Base-by-base conservation (phyloP, 2,329 filamentous ascomycete genomes). In the Talaromyces sp. region DNA sequence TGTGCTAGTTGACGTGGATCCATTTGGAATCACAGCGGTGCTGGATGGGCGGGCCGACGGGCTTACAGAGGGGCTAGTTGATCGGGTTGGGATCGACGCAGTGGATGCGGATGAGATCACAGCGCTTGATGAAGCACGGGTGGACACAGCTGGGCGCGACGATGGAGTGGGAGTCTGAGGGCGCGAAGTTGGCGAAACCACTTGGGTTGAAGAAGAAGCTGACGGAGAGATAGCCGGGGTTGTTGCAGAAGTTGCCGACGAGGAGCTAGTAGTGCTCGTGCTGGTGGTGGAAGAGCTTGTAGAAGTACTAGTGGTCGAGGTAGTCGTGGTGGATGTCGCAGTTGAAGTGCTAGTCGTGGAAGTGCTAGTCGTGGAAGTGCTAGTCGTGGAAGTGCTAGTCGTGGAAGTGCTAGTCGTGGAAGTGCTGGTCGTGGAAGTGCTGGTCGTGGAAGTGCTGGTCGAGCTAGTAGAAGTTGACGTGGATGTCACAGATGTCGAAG, bases 191-290 rank as follows among this genome's bases (percentile, higher is more conserved):
- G 49, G 25, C 7, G 28, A 27, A 27, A 53, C 49, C 7, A 22
- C 25, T 30, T 30, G 25, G 2, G 49, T 19, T 13, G 49, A 53
- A 22, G 39, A n/a, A 10, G 51, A 22, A 25, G 27, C 32, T 36
- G 59, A 61, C 15, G 55, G 17, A 15, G 52, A 36, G 32, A 58
- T 51, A 9, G 42, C 55, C 6, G 60, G 47, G 2, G 60, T 53
- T 19, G 55, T 54, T 36, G 60, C 3, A 15, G 54, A 56, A 8
- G 53, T 33, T 22, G 53, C 11, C 17, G 53, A 32, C 17, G 53
- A 55, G 17, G 53, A 32, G 17, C 28, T 55, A 19, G 53, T 13
- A 22, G 28, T 55, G 3, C 25, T 27, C 6, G 52, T 36, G 5
- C 32, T 33, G 11, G 30, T 27, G 15, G 52, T 36, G 3, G 44